Evolutionary conservation across 441 rosid species (phyloP), one percentile per base, ranked within the genome.

Genomic region (Macaranga tanarius): DNA sequence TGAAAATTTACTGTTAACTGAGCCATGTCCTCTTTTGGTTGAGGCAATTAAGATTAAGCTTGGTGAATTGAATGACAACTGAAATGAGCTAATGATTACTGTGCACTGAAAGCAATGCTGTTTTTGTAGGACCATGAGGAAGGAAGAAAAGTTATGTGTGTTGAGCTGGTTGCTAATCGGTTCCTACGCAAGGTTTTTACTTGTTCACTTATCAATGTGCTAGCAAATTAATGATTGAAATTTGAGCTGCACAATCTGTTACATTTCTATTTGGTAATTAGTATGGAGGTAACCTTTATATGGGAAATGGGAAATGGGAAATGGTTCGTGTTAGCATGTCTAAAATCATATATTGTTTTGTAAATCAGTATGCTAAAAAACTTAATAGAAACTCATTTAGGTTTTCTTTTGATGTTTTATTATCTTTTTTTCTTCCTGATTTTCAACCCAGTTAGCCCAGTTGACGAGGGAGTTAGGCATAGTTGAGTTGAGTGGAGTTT

Each of bases 161-260:
- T 93, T 69, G 99, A 95, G 84, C 91, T 95, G 72, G 89, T 93
- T 69, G 97, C 89, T 56, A 93, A 95, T 83, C 83, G 95, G 65
- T 93, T 93, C 84, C 86, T 95, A 22, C 97, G 97, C 79, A 93
- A 86, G 97, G 98, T 95, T 64, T 72, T 66, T 66, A 65, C 75
- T 68, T 78, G 50, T 38, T 40, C 65, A 48, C 68, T 48, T 70
- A 28, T 50, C 9, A 44, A 22, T 57, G 40, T 59, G 4, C 69
- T 60, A 22, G 23, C 56, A 54, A 56, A 50, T 34, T 19, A 26
- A 62, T 23, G 17, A n/a, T 22, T 44, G 22, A 69, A 20, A 54
- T 55, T 55, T 25, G 8, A 42, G 25, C 7, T 60, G 5, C 13
- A 28, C 6, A 72, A 26, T 20, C 10, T 7, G 23, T 19, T 9